phyloP scores from a whole-genome alignment of 345 rosid species.

The Lepidium aucheri region DNA sequence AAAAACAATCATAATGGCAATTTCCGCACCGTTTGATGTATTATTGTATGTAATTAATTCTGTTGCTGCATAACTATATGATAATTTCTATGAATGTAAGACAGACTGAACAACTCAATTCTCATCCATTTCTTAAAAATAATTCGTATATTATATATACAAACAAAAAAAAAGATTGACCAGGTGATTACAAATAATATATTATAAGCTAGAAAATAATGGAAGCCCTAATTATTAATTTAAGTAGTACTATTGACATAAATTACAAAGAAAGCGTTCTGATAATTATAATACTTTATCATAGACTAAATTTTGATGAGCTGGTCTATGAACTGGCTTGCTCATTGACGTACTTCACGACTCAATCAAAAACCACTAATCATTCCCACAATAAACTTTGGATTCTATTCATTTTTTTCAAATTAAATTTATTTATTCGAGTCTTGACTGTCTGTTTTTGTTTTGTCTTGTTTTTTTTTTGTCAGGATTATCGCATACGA shows the following conservation, averaged over 20 bases:
- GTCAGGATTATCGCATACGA: background rate
- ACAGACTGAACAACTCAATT: background rate
- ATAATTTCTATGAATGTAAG: background rate
- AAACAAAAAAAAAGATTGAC: background rate
- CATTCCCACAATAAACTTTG: background rate
- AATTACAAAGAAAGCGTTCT: background rate
- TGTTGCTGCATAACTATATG: background rate
- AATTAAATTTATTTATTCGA: background rate
- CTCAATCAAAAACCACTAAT: conserved; percentile 14
- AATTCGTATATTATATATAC: background rate
- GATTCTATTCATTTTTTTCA: background rate
- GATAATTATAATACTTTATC: background rate
- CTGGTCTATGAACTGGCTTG: conserved; percentile 26
- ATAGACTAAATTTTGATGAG: conserved; percentile 15
- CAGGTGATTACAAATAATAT: background rate
- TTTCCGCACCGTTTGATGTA: background rate
- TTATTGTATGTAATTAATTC: background rate
- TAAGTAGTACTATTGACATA: background rate
- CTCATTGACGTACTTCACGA: conserved; percentile 16
- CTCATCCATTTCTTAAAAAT: background rate
- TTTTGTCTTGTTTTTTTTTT: too few species aligned
- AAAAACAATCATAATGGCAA: background rate
- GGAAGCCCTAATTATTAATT: background rate
- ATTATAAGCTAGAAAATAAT: background rate
- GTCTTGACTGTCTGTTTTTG: background rate